Evolutionary conservation across 495 filamentous ascomycete species (phyloP), one percentile per base, ranked within the genome.

Genomic region (Daldinia vernicosa): DNA sequence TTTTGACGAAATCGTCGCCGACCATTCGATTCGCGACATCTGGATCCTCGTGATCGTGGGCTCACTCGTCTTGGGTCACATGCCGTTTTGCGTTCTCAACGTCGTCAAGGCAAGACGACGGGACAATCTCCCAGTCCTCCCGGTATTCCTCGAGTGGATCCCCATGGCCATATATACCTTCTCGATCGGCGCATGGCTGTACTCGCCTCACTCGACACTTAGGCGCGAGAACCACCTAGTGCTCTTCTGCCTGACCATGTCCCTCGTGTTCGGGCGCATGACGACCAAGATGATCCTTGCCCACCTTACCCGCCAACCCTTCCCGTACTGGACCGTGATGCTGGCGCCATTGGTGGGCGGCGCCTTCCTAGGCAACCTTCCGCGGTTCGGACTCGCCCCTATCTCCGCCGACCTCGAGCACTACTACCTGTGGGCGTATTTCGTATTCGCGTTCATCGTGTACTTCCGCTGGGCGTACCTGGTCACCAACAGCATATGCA

Each of bases 251-350:
- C 83, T 95, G 52, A 94, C 92, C 57, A 93, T 98, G 86, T 92
- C 91, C 26, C 94, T 98, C 69, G 95, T 98, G 64, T 98, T 98
- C 77, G 95, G 95, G n/a, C 92, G 95, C 63, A 97, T 99, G 94
- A 98, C 96, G 2, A 99, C 95, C 56, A 98, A 98, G 84, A 98
- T 98, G 80, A 98, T 99, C 76, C 88, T 99, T 15, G 95, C 96
- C 11, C 95, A 99, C 78, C 83, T 99, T 15, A 92, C 95, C 4
- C 89, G 88, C 60, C 96, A 98, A 78, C 93, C 95, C 2, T 99
- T 98, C 81, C 95, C 95, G 0, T 94, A 91, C 83, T 98, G 95
- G 94, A 99, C 95, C 15, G 86, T 94, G 37, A 89, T 99, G 85
- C 85, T 98, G 26, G 87, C 85, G 43, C 95, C 95, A 11, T 85